Evolutionary conservation across 164 flowering plant genomes (phyloP), one percentile per base, ranked within the genome.

Genomic region (Nelumbo lutea): DNA sequence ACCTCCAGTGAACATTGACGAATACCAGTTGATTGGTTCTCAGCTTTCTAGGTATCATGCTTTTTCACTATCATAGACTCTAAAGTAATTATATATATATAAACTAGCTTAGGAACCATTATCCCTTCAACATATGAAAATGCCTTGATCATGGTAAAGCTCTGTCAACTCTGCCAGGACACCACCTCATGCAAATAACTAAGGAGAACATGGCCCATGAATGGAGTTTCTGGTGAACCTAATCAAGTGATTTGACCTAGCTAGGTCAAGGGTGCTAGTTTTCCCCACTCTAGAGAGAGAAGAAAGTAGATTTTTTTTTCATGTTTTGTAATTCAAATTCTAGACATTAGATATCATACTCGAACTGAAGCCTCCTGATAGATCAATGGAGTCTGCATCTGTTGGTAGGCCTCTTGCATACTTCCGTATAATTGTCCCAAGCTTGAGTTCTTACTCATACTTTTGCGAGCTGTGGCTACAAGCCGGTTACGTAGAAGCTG

Each of bases 331-430:
- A 27, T 27, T 27, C 27, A 27, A 27, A 27, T 27, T 27, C 27
- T 27, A 27, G 27, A 58, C 4, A 9, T 3, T 61, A 42, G 68
- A 13, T 65, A 38, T 51, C 72, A 27, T 84, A 88, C 93, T 53
- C 68, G 75, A 62, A 78, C 69, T 61, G 98, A 84, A 42, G 89
- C 70, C 65, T 82, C 80, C 76, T 95, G 97, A 76, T 92, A 82
- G 61, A 90, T 81, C 63, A 95, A 75, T 62, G 97, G 99, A 65
- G 98, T 92, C 84, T 92, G 99, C 97, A 95, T 92, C 65, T 89
- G 94, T 15, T 82, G 86, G 73, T 92, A 95, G 9, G 88, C 96
- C 80, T 95, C 96, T 83, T 95, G 96, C 99, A 95, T 95, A 71
- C 82, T 90, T 66, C 93, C 93, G 68, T 95, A 95, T 64, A 95